These are phyloP conservation scores for Davidsoniella neocaledoniae DNA, from an alignment of 2,329 filamentous ascomycete genomes.

Conservation along the genomic window DNA sequence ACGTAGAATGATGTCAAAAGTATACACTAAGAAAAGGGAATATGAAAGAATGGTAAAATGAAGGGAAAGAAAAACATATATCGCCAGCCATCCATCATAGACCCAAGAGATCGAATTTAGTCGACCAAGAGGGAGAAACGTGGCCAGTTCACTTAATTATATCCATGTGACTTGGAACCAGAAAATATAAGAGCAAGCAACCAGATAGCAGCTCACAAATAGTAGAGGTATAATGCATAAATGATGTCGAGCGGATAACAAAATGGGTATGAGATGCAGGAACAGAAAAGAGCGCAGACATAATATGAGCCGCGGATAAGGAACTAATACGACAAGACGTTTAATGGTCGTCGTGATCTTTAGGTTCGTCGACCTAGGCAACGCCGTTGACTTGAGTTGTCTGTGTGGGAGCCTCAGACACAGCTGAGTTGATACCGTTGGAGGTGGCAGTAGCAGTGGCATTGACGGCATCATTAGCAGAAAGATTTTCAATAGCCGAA, in stretches of 20 bases:
- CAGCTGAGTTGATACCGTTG: not conserved
- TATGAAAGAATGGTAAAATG: constrained; percentile 3
- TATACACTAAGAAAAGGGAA: constrained; percentile 14
- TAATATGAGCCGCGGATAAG: not conserved
- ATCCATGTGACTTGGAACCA: not conserved
- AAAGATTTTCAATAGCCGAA: not conserved
- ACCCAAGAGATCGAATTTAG: not conserved
- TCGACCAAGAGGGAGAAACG: not conserved
- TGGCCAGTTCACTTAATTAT: not conserved
- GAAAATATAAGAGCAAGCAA: constrained; percentile 6
- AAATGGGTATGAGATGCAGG: constrained; percentile 6
- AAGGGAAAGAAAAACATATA: too few relatives aligned
- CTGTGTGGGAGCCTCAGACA: constrained; percentile 1
- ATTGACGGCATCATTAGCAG: not conserved
- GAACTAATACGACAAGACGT: not conserved
- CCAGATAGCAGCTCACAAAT: constrained; percentile 1
- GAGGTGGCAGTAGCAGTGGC: too few relatives aligned
- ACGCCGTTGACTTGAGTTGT: not conserved
- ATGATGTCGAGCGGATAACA: not conserved
- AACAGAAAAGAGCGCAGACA: not conserved
- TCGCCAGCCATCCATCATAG: not conserved
- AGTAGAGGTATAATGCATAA: not conserved
- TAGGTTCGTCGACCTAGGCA: not conserved
- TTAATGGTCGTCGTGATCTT: not conserved
- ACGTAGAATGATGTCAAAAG: not conserved